Base-by-base conservation (phyloP, 2,329 filamentous ascomycete genomes). In the Aspergillus sp. region DNA sequence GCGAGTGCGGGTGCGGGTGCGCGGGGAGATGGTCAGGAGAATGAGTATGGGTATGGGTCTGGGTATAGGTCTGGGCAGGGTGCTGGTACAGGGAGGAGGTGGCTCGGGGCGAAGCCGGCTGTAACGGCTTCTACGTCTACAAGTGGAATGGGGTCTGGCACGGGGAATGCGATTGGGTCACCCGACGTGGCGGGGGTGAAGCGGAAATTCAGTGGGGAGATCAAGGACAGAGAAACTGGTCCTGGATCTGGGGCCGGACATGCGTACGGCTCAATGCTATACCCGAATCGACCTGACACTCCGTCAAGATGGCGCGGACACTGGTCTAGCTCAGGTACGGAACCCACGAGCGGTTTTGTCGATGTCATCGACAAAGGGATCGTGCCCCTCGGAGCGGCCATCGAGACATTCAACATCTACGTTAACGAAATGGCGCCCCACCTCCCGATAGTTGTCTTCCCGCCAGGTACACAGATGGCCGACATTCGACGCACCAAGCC, bases 391-490 rank as follows among this genome's bases (percentile, higher is more conserved):
- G 71, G 76, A 4, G 63, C 69, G 3, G 80, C 79, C 0, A 67
- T 71, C n/a, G 70, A 69, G 19, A 70, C 82, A n/a, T 83, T 82
- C 56, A 61, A 74, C 3, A 71, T 75, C 8, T 84, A 79, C 53
- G 66, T 75, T 32, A 69, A 72, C 12, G 67, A 77, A 3, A 75
- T 82, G 60, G 71, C 72, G 29, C 72, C 73, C 0, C 72, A 76
- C 42, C 72, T 82, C 48, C 81, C 81, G 0, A 71, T 78, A 12
- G 77, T 84, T 4, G 74, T 79, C 2, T 78, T 83, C 43, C 69
- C 76, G 1, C 66, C 73, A 1, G 73, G 69, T 0, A 80, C 74
- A 0, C 77, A 69, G 8, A 78, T 79, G 48, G 67, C 71, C 5
- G 72, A 77, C 12, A 59, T 82, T 6, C 76, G 79, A 32, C 74